Evolutionary conservation across 192 early-diverging fungal species (phyloP).

Genomic region (Podila epigama): DNA sequence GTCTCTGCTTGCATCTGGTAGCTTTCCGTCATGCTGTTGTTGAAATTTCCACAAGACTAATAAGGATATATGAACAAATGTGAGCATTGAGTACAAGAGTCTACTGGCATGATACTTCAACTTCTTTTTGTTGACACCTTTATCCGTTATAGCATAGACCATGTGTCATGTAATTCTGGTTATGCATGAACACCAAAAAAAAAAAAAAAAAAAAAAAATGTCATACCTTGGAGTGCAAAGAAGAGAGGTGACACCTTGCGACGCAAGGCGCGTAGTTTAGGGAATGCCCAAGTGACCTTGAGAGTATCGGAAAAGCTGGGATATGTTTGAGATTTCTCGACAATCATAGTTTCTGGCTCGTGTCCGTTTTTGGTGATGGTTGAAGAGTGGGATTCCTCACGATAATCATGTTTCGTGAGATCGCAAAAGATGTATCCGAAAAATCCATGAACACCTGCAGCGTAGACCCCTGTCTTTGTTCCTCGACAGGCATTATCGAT

Average conservation of each 20-base stretch:
- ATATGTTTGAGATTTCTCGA: slow-evolving; percentile 48
- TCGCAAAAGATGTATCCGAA: slow-evolving; percentile 92
- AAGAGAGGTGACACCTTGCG: slow-evolving; percentile 57
- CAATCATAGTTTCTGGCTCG: slow-evolving; percentile 45
- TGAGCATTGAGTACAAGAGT: too few species aligned
- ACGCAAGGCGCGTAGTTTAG: slow-evolving; percentile 50
- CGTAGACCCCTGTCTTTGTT: slow-evolving; percentile 67
- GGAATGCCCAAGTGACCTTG: slow-evolving; percentile 46
- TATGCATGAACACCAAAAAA: background rate
- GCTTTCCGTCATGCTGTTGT: slow-evolving; percentile 18
- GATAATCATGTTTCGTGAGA: slow-evolving; percentile 67
- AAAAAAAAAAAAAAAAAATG: background rate
- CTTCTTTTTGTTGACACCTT: too few species aligned
- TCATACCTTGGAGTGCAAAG: slow-evolving; percentile 59
- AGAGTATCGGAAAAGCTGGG: slow-evolving; percentile 47
- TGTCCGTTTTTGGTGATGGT: slow-evolving; percentile 28
- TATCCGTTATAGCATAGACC: too few species aligned
- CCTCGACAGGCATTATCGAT: slow-evolving; percentile 70
- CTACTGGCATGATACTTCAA: too few species aligned
- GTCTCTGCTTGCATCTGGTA: slow-evolving; percentile 10
- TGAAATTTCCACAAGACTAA: slow-evolving; percentile 56
- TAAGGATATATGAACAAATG: background rate
- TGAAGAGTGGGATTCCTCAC: slow-evolving; percentile 53
- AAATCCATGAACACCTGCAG: slow-evolving; percentile 73
- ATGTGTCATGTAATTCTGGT: too few species aligned